Percentiles rank a stretch among this genome's conserved stretches.
These are phyloP conservation scores for Pichia sp. DNA, from an alignment of 1,139 yeast genomes.

Conservation along the genomic window DNA sequence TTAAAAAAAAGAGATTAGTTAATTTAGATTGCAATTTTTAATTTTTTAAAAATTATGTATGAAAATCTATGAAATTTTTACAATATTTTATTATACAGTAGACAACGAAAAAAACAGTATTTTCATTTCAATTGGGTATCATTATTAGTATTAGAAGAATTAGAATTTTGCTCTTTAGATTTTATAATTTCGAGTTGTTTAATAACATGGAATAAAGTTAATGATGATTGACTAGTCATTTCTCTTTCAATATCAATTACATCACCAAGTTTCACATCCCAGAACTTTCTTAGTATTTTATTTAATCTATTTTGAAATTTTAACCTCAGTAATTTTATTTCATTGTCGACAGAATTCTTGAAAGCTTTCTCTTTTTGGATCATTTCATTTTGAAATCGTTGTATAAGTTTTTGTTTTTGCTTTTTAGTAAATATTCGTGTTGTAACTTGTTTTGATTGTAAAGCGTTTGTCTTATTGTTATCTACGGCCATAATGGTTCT, in stretches of 20 bases:
- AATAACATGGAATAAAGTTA: slow-evolving; percentile 24
- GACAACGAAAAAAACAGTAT: background rate
- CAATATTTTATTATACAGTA: no score
- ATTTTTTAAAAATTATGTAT: no score
- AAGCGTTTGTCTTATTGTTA: slow-evolving; percentile 1
- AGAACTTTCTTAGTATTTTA: slow-evolving; percentile 35
- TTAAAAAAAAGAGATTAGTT: no score
- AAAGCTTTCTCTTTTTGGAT: slow-evolving; percentile 26
- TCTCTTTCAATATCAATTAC: slow-evolving; percentile 40
- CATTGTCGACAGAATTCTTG: slow-evolving; percentile 28
- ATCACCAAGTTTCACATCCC: slow-evolving; percentile 36
- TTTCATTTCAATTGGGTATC: no score
- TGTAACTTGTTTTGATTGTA: slow-evolving; percentile 4
- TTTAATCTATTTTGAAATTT: slow-evolving; percentile 35
- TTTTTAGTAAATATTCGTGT: slow-evolving; percentile 26
- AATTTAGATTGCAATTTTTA: no score
- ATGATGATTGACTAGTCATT: slow-evolving; percentile 30
- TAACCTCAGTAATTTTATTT: slow-evolving; percentile 25
- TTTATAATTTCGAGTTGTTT: slow-evolving; percentile 34
- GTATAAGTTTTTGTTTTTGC: slow-evolving; percentile 36
- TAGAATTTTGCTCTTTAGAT: slow-evolving; percentile 11
- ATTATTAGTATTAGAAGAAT: no score
- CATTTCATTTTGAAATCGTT: slow-evolving; percentile 24
- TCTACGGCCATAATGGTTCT: background rate
- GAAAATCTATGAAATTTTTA: no score